Conservation (phyloP, 2,329 filamentous ascomycete species). For the Epichloe aotearoae region DNA sequence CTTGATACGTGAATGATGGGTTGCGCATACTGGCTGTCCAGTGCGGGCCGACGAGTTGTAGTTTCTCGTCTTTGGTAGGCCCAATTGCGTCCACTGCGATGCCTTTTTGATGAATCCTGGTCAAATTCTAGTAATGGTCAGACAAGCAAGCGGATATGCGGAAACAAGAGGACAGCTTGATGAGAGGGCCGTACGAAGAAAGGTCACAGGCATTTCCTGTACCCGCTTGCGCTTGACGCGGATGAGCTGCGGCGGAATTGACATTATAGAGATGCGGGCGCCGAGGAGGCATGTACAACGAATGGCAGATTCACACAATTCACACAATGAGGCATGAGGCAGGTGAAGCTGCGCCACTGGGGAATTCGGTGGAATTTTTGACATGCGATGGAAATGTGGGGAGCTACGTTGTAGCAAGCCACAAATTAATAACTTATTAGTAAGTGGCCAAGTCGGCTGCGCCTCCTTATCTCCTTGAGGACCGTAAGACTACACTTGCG, state of each 20-base stretch:
- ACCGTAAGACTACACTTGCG: too few relatives aligned
- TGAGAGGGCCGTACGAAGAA: conserved; percentile 33
- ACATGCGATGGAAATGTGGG: not conserved
- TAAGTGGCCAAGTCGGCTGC: too few relatives aligned
- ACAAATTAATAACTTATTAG: too few relatives aligned
- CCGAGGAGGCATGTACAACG: not conserved
- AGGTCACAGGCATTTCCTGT: conserved; percentile 39
- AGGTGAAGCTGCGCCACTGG: too few relatives aligned
- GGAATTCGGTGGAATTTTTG: not conserved
- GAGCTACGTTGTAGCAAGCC: not conserved
- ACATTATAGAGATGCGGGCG: conserved; percentile 26
- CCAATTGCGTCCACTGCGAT: conserved; percentile 36
- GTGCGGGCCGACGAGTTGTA: conserved; percentile 12
- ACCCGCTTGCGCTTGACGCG: conserved; percentile 48
- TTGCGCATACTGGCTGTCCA: conserved; percentile 3
- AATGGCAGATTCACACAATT: not conserved
- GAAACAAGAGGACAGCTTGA: conserved; percentile 2
- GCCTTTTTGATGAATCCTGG: conserved; percentile 36
- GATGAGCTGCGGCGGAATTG: conserved; percentile 44
- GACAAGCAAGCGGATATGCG: not conserved
- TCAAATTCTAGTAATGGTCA: conserved; percentile 32
- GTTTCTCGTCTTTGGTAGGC: conserved; percentile 41
- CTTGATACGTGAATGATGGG: conserved; percentile 38
- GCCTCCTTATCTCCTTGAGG: too few relatives aligned
- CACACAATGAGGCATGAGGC: not conserved